Conservation (phyloP, 345 rosid genomes). For the Pugionium cornutum region DNA sequence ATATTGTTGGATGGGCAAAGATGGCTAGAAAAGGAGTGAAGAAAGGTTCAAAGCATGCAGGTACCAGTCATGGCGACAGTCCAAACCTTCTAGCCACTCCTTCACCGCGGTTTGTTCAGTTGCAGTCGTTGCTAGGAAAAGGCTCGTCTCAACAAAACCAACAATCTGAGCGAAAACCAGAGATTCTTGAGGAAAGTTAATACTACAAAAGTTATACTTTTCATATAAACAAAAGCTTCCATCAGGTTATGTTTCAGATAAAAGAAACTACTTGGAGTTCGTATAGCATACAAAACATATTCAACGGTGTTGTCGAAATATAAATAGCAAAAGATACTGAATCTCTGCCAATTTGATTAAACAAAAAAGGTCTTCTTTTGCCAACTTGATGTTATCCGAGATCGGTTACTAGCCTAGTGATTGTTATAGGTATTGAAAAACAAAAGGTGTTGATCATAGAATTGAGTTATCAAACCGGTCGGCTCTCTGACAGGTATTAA, state of each 20-base stretch:
- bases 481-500: neutral
- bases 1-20: conserved; percentile 73
- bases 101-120: conserved; percentile 22
- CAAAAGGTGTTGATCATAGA: neutral
- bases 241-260: neutral
- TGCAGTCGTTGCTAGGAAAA: conserved; percentile 27
- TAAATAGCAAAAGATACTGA: neutral
- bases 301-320: conserved; percentile 11
- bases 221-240: neutral
- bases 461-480: neutral
- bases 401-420: neutral
- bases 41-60: conserved; percentile 33
- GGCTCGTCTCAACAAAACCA: conserved; percentile 22
- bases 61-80: conserved; percentile 24
- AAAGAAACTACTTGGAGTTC: neutral
- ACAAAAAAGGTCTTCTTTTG: neutral
- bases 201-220: neutral
- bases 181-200: conserved; percentile 25
- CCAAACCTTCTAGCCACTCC: conserved; percentile 14
- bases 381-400: neutral
- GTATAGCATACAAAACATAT: conserved; percentile 1
- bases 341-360: conserved; percentile 7
- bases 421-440: neutral
- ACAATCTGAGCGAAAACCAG: neutral
- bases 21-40: conserved; percentile 52